These are phyloP conservation scores for Tetracentron sinense DNA, from an alignment of 164 flowering plant species.

Conservation along the genomic window DNA sequence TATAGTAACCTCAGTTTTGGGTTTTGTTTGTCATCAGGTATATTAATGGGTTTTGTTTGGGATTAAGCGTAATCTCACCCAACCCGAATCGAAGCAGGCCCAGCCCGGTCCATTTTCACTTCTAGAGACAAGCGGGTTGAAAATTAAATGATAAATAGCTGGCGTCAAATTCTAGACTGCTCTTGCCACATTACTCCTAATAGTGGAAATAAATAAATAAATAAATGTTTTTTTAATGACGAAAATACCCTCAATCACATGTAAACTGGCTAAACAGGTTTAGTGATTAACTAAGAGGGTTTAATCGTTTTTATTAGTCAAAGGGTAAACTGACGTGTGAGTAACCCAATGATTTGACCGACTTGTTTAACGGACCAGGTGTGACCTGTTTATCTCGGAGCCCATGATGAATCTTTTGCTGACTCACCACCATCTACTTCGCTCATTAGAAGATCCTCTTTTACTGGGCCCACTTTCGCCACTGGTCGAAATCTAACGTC, in stretches of 20 bases:
- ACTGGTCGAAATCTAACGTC: constrained; percentile 14
- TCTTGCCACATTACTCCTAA: constrained; percentile 2
- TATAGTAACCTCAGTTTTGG: too few species aligned
- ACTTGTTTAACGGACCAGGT: constrained; percentile 28
- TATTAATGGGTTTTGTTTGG: too few species aligned
- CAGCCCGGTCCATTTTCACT: too few species aligned
- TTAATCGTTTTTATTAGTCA: constrained; percentile 5
- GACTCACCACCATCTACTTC: constrained; percentile 26
- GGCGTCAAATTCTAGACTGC: constrained; percentile 10
- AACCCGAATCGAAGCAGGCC: too few species aligned
- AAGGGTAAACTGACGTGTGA: constrained; percentile 14
- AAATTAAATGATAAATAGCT: background rate
- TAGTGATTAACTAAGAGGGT: background rate
- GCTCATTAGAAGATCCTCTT: background rate
- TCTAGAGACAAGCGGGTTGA: too few species aligned
- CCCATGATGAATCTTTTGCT: constrained; percentile 16
- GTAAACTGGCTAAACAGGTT: too few species aligned
- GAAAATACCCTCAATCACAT: background rate
- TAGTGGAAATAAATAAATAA: too few species aligned
- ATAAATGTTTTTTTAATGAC: constrained; percentile 2
- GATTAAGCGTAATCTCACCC: too few species aligned
- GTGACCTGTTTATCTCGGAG: constrained; percentile 25
- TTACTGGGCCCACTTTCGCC: background rate
- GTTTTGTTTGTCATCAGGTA: too few species aligned
- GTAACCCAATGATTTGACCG: constrained; percentile 30